Percentiles rank a stretch among this genome's conserved stretches.
These are phyloP conservation scores for Pyrenophora tritici-repentis DNA, from an alignment of 2,329 filamentous ascomycete genomes.

Conservation along the genomic window DNA sequence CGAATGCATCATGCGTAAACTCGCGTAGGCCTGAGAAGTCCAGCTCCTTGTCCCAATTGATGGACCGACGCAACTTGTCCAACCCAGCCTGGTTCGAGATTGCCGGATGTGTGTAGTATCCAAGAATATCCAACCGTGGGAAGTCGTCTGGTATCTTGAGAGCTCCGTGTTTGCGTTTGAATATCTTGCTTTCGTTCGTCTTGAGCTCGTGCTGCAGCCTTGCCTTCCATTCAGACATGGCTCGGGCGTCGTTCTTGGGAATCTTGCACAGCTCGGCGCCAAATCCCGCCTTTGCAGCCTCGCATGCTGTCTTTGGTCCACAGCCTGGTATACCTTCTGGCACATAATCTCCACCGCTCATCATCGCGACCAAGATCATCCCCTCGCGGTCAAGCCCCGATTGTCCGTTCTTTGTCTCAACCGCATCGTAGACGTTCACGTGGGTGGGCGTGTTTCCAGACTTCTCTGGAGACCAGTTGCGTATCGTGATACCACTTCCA, in stretches of 20 bases:
- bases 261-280: constrained; percentile 74
- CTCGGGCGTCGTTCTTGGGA: constrained; percentile 62
- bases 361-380: constrained; percentile 91
- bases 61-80: constrained; percentile 56
- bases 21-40: constrained; percentile 70
- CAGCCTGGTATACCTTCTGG: constrained; percentile 86
- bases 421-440: constrained; percentile 76
- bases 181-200: constrained; percentile 82
- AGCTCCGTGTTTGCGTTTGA: constrained; percentile 74
- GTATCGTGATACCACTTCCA: constrained; percentile 76
- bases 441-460: constrained; percentile 78
- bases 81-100: constrained; percentile 69
- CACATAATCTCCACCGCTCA: constrained; percentile 94
- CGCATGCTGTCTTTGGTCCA: constrained; percentile 84
- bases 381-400: constrained; percentile 78
- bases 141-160: constrained; percentile 80
- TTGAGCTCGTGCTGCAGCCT: constrained; percentile 74
- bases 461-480: constrained; percentile 81
- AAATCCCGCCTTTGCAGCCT: constrained; percentile 87
- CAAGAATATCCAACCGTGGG: constrained; percentile 76
- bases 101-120: constrained; percentile 86
- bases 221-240: constrained; percentile 72
- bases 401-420: constrained; percentile 58
- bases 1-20: constrained; percentile 80
- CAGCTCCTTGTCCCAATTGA: constrained; percentile 67